phyloP scores from a whole-genome alignment of 352 stramenopile genomes.

The Phytophthora ohioensis region DNA sequence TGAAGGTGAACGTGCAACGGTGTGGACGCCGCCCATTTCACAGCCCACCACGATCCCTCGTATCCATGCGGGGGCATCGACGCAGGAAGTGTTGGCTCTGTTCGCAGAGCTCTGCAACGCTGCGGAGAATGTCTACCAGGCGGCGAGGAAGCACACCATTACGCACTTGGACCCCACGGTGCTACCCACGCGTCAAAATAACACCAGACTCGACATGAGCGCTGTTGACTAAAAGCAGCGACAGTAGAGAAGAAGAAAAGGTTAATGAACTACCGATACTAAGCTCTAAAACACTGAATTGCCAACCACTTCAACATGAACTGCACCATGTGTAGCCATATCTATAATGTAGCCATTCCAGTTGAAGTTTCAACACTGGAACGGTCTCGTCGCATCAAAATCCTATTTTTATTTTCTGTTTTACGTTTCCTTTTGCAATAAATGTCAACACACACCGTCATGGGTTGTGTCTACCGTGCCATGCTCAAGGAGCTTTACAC shows the following conservation, averaged over 20 bases:
- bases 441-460: background rate
- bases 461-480: background rate
- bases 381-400: background rate
- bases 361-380: background rate
- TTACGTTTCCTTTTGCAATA: constrained; percentile 8
- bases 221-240: constrained; percentile 36
- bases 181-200: constrained; percentile 14
- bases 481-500: constrained; percentile 26
- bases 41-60: constrained; percentile 36
- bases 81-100: constrained; percentile 40
- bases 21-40: constrained; percentile 30
- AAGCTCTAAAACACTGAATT: background rate
- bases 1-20: constrained; percentile 22
- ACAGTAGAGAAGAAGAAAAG: background rate
- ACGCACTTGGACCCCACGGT: constrained; percentile 32
- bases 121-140: constrained; percentile 45
- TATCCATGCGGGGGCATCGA: constrained; percentile 38
- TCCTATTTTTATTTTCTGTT: constrained; percentile 6
- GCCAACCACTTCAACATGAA: background rate
- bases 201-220: constrained; percentile 41
- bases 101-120: constrained; percentile 49
- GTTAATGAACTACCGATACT: constrained; percentile 9
- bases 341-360: too few relatives aligned
- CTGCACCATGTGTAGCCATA: background rate
- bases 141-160: constrained; percentile 37